phyloP scores from a whole-genome alignment of 495 filamentous ascomycete genomes.

The Terfezia claveryi region DNA sequence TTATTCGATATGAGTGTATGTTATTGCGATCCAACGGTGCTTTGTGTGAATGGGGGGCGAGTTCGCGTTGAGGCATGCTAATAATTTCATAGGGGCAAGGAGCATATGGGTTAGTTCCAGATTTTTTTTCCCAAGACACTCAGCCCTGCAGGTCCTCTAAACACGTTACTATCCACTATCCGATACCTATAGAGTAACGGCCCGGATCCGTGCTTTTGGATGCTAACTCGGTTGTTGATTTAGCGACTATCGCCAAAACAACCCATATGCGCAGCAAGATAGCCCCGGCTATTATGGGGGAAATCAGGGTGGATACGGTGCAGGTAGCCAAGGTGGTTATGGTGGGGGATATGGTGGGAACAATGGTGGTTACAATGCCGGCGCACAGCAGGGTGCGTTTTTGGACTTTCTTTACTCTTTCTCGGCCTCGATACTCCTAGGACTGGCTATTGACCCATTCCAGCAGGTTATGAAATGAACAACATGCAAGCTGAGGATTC shows the following conservation, averaged over 20 bases:
- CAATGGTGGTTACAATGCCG: slow-evolving; percentile 23
- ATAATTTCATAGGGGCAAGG: neutral
- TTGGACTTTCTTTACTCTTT: neutral
- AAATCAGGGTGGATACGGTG: slow-evolving; percentile 12
- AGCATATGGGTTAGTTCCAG: neutral
- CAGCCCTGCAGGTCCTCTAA: too few relatives aligned
- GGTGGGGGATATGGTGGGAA: slow-evolving; percentile 24
- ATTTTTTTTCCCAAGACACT: too few relatives aligned
- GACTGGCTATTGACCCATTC: slow-evolving; percentile 16
- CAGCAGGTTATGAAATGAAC: slow-evolving; percentile 31
- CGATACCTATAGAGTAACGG: too few relatives aligned
- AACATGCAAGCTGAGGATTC: slow-evolving; percentile 28
- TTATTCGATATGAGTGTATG: too few relatives aligned
- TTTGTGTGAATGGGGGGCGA: too few relatives aligned
- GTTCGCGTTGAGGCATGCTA: too few relatives aligned
- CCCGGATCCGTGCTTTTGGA: neutral
- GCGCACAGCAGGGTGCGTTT: slow-evolving; percentile 26
- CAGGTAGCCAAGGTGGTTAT: slow-evolving; percentile 8
- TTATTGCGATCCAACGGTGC: too few relatives aligned
- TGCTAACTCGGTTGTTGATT: neutral
- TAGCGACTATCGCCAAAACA: slow-evolving; percentile 37
- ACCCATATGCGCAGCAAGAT: slow-evolving; percentile 35
- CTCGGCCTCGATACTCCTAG: slow-evolving; percentile 1
- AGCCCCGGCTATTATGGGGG: slow-evolving; percentile 24
- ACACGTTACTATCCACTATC: too few relatives aligned